These are phyloP conservation scores for Elongisporangium anandrum DNA, from an alignment of 352 stramenopile species.

Conservation along the genomic window DNA sequence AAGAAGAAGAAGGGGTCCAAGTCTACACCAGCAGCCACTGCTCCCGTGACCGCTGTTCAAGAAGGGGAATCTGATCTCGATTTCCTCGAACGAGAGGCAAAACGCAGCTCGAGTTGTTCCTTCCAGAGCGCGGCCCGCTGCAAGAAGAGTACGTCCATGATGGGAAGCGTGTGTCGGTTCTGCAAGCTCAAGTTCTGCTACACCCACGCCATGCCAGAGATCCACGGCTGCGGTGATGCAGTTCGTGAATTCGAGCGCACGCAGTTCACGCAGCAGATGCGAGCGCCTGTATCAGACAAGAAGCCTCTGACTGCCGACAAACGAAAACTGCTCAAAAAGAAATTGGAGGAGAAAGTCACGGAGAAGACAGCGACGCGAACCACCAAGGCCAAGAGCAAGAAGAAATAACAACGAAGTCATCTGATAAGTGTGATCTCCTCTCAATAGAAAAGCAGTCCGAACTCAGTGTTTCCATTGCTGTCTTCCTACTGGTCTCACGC, in stretches of 20 bases:
- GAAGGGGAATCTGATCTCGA: conserved; percentile 67
- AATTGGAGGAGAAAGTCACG: conserved; percentile 56
- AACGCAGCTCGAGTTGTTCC: conserved; percentile 43
- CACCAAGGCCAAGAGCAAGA: conserved; percentile 43
- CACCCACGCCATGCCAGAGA: conserved; percentile 62
- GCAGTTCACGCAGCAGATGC: conserved; percentile 42
- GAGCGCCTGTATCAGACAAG: conserved; percentile 6
- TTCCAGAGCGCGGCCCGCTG: conserved; percentile 42
- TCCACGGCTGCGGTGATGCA: conserved; percentile 73
- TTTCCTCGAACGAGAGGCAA: conserved; percentile 63
- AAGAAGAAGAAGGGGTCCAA: conserved; percentile 27
- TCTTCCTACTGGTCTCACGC: not conserved
- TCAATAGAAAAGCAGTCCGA: not conserved
- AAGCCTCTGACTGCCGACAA: conserved; percentile 49
- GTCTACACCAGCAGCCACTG: conserved; percentile 3
- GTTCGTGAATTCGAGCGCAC: conserved; percentile 53
- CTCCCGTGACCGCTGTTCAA: conserved; percentile 19
- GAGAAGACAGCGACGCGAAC: conserved; percentile 44
- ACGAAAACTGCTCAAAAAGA: conserved; percentile 67
- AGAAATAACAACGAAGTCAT: too few relatives aligned
- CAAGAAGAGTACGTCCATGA: conserved; percentile 51
- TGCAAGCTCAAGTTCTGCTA: conserved; percentile 88
- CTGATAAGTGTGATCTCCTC: not conserved
- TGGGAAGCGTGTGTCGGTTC: conserved; percentile 72
- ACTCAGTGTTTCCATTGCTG: not conserved